Conservation (phyloP, 202 grass and related monocot species). For the Alloteropsis angusta region DNA sequence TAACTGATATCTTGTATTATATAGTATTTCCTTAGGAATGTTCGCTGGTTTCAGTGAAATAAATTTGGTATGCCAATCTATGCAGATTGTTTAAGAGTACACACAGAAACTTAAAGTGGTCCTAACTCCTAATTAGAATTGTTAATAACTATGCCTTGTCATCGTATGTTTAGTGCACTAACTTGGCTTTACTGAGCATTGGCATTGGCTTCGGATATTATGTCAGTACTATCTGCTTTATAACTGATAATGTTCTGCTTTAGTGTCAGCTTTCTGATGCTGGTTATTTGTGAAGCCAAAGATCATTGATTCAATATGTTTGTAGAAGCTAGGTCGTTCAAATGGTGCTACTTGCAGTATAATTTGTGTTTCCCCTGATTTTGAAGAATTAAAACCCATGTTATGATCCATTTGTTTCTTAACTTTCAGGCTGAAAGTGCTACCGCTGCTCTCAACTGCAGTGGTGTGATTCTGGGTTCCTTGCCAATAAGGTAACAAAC, state of each 20-base stretch:
- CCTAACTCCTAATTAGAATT: slow-evolving; percentile 4
- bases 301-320: neutral
- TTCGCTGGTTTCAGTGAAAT: neutral
- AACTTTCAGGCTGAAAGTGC: slow-evolving; percentile 85
- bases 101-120: neutral
- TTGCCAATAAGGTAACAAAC: slow-evolving; percentile 96
- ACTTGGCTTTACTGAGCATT: neutral
- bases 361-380: neutral
- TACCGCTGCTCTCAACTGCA: slow-evolving; percentile 87
- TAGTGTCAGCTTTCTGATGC: neutral
- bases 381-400: neutral
- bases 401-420: slow-evolving; percentile 4
- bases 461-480: slow-evolving; percentile 86
- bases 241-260: neutral
- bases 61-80: neutral
- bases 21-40: neutral
- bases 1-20: too few species aligned
- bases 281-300: neutral
- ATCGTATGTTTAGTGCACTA: neutral
- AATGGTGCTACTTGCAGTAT: neutral
- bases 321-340: neutral
- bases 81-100: neutral
- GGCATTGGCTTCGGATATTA: neutral
- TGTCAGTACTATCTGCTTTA: neutral
- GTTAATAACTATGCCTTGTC: neutral